These are phyloP conservation scores for Senecio squalidus DNA, from an alignment of 140 eudicot species.

Conservation along the genomic window DNA sequence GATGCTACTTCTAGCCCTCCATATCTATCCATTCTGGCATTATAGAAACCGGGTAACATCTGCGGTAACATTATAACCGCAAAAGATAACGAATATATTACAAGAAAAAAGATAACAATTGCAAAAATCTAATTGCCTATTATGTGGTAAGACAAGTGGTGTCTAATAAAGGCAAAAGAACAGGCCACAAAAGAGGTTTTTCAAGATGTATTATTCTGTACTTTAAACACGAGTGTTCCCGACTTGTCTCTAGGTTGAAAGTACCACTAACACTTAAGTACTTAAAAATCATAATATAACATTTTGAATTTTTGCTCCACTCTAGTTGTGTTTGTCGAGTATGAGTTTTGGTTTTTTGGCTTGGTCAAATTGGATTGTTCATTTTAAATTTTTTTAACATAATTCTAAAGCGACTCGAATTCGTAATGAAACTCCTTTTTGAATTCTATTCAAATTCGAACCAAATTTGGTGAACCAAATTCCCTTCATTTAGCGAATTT, in stretches of 20 bases:
- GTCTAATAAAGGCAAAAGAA: constrained; percentile 4
- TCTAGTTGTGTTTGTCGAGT: too few species aligned
- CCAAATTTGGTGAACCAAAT: too few species aligned
- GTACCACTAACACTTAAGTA: constrained; percentile 6
- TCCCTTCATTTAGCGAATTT: too few species aligned
- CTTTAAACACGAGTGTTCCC: constrained; percentile 6
- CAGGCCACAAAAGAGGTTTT: neutral
- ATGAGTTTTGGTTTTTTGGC: too few species aligned
- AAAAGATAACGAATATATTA: constrained; percentile 2
- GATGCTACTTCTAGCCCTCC: constrained; percentile 2
- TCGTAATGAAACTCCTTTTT: too few species aligned
- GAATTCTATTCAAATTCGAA: too few species aligned
- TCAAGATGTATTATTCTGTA: constrained; percentile 7
- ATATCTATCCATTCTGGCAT: neutral
- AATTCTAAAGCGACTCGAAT: too few species aligned
- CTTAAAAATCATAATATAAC: neutral
- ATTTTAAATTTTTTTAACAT: too few species aligned
- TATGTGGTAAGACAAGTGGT: neutral
- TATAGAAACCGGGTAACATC: neutral
- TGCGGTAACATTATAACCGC: neutral
- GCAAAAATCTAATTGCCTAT: constrained; percentile 6
- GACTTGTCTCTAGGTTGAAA: neutral
- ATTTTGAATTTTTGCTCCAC: too few species aligned
- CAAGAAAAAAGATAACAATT: neutral
- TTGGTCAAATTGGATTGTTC: too few species aligned